Evolutionary conservation across 2,329 filamentous ascomycete species (phyloP).

Genomic region (Myriosclerotinia duriaeana): DNA sequence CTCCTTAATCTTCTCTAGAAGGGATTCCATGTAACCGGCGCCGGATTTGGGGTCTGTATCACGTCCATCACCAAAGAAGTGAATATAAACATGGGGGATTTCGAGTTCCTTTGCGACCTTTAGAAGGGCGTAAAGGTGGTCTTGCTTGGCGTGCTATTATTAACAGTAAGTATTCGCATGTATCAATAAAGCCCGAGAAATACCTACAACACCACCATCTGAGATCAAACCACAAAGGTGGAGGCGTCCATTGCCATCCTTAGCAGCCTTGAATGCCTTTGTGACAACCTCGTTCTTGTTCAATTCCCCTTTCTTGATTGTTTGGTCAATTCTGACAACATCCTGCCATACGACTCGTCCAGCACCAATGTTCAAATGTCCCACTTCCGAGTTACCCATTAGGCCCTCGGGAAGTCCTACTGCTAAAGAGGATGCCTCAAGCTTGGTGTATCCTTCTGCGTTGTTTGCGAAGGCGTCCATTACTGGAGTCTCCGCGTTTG

Average conservation of each 20-base stretch:
- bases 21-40: slow-evolving; percentile 80
- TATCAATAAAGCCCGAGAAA: slow-evolving; percentile 15
- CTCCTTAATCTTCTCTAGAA: slow-evolving; percentile 78
- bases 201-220: slow-evolving; percentile 80
- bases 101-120: slow-evolving; percentile 85
- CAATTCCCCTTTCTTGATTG: slow-evolving; percentile 60
- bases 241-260: slow-evolving; percentile 84
- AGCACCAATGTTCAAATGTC: slow-evolving; percentile 97
- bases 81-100: slow-evolving; percentile 91
- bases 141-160: slow-evolving; percentile 82
- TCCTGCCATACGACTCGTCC: slow-evolving; percentile 98
- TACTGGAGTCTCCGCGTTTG: slow-evolving; percentile 85
- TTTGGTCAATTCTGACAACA: slow-evolving; percentile 91
- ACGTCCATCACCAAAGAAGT: slow-evolving; percentile 98
- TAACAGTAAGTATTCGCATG: slow-evolving; percentile 26
- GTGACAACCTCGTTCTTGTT: slow-evolving; percentile 41
- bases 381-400: slow-evolving; percentile 99
- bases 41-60: slow-evolving; percentile 97
- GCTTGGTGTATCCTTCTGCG: slow-evolving; percentile 81
- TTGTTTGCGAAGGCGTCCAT: slow-evolving; percentile 91
- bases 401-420: slow-evolving; percentile 94
- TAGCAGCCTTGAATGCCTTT: slow-evolving; percentile 73
- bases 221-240: slow-evolving; percentile 91
- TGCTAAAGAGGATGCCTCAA: slow-evolving; percentile 93
- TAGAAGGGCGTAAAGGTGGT: slow-evolving; percentile 84